Evolutionary conservation across 371 early-diverging fungal species (phyloP), one percentile per base, ranked within the genome.

Genomic region (Mucor mucedo): DNA sequence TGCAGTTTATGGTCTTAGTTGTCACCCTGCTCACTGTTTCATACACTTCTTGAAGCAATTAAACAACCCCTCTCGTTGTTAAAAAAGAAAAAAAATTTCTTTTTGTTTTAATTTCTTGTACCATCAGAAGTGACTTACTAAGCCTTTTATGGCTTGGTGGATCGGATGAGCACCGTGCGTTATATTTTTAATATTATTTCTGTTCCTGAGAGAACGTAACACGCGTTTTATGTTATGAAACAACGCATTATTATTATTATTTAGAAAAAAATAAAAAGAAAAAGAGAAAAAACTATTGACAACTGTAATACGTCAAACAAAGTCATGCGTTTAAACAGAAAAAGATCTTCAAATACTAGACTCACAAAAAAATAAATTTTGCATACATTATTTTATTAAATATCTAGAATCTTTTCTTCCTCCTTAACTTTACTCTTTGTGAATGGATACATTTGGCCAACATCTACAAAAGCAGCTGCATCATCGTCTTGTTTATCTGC

Each of bases 391-490:
- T 30, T 21, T 14, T 21, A 33, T 56, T 56, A 66, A 35, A 66
- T 38, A 45, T 66, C 58, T 14, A 62, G 55, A 16, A 60, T 54
- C 10, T 55, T 45, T 3, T 61, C 56, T 49, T 60, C 57, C 16
- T 60, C n/a, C 13, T 45, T 62, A 13, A n/a, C 9, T 33, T 62
- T 29, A 16, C 32, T 40, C 7, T 38, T 53, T 41, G 14, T 33
- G 42, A 73, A 77, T 2, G 77, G 58, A 68, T 70, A 74, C 69
- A 75, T 72, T 11, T 71, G 62, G 1, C 63, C 78, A 5, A 73
- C 78, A 62, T 78, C 78, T 3, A 78, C 75, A 68, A 73, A 78
- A 0, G 72, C 61, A 13, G 71, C 63, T 41, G 63, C 60, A 60
- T 78, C 75, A 53, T 72, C 73, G 53, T 65, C 59, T 41, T 50